Evolutionary conservation across 208 protist species (phyloP).

Genomic region (Leishmania turanica): DNA sequence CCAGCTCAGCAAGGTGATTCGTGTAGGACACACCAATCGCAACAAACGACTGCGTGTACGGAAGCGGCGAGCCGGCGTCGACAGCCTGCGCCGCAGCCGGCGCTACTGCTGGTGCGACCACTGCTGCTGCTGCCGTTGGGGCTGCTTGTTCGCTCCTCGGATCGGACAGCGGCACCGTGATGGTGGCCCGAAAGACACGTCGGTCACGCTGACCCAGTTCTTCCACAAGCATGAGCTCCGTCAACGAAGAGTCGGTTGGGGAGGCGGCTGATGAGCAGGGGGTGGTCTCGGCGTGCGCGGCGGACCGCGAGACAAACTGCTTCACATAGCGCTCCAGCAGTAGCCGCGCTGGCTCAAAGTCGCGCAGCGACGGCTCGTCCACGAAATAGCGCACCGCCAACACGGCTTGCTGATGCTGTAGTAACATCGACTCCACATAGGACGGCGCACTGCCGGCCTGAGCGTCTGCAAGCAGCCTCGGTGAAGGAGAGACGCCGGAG

Average conservation of each 20-base stretch:
- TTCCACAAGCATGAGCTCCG: constrained; percentile 65
- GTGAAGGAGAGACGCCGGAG: not conserved
- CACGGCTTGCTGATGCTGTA: constrained; percentile 63
- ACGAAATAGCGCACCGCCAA: constrained; percentile 31
- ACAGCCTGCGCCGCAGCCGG: not conserved
- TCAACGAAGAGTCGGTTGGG: not conserved
- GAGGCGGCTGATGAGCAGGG: not conserved
- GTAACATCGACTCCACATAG: constrained; percentile 60
- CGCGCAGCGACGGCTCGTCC: constrained; percentile 35
- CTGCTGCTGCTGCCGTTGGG: not conserved
- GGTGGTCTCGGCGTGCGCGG: not conserved
- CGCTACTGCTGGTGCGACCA: not conserved
- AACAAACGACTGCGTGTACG: constrained; percentile 53
- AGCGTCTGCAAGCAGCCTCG: not conserved
- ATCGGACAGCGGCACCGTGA: constrained; percentile 59
- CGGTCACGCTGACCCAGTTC: constrained; percentile 58
- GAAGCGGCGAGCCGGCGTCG: constrained; percentile 1
- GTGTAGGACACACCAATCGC: constrained; percentile 74
- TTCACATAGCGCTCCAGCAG: constrained; percentile 61
- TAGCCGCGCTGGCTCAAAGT: constrained; percentile 33
- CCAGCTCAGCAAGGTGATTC: constrained; percentile 48
- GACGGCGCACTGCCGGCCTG: not conserved
- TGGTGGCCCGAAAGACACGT: constrained; percentile 69
- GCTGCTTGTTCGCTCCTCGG: not conserved
- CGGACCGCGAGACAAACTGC: constrained; percentile 3